These are phyloP conservation scores for Cardiosporidium cionae DNA, from an alignment of 169 alveolate genomes.

Conservation along the genomic window DNA sequence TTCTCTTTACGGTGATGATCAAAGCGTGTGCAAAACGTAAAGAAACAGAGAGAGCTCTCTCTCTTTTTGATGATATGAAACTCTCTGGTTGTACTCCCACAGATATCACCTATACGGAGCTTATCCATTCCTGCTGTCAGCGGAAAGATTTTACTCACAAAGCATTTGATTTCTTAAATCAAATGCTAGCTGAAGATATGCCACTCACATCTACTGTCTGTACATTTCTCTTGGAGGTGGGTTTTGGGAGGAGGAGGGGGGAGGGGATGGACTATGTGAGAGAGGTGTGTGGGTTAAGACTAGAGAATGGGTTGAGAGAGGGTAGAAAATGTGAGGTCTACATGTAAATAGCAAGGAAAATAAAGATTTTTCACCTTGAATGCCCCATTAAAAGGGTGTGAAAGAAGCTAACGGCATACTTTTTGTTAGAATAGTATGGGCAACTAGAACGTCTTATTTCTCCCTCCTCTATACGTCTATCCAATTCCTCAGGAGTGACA, in stretches of 20 bases:
- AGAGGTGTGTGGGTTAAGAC: not conserved
- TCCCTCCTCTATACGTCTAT: no score
- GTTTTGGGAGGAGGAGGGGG: not conserved
- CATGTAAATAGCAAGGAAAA: not conserved
- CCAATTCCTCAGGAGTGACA: no score
- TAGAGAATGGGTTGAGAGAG: not conserved
- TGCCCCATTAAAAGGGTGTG: no score
- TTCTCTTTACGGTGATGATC: slow-evolving; percentile 66
- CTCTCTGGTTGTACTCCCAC: slow-evolving; percentile 46
- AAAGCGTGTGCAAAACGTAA: slow-evolving; percentile 14
- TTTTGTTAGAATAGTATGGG: no score
- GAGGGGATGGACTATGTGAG: not conserved
- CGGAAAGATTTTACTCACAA: slow-evolving; percentile 42
- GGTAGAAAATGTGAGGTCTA: not conserved
- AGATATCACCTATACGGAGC: slow-evolving; percentile 45
- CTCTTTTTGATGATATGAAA: slow-evolving; percentile 58
- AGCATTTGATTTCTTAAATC: slow-evolving; percentile 60
- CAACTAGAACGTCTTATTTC: no score
- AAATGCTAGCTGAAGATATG: slow-evolving; percentile 55
- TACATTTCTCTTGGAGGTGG: not conserved
- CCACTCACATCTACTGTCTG: slow-evolving; percentile 20
- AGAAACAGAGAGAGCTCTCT: slow-evolving; percentile 66
- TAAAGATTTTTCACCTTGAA: no score
- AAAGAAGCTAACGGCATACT: no score
- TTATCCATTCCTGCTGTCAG: slow-evolving; percentile 6